phyloP scores from a whole-genome alignment of 345 rosid genomes.

The Aurinia saxatilis region DNA sequence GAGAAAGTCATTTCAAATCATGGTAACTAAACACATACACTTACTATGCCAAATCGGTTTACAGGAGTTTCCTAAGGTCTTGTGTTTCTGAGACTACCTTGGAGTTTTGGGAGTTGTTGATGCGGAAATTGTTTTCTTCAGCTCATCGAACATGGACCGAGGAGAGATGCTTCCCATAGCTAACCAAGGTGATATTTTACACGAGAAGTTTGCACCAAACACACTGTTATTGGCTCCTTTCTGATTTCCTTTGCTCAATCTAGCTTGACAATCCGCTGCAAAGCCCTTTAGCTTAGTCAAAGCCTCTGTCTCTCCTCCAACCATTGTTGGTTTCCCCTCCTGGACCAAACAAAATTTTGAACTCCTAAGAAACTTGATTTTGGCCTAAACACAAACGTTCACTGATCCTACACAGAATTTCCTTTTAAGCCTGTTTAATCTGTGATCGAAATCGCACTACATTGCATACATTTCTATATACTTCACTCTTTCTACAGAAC shows the following conservation, averaged over 20 bases:
- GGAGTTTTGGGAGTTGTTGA: constrained; percentile 9
- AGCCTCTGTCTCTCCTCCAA: constrained; percentile 97
- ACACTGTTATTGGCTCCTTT: constrained; percentile 52
- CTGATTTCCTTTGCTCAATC: constrained; percentile 50
- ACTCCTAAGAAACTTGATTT: neutral
- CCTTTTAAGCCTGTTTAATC: neutral
- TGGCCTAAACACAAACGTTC: neutral
- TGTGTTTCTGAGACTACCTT: constrained; percentile 16
- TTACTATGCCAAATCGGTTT: neutral
- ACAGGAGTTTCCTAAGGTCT: neutral
- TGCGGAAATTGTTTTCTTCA: constrained; percentile 54
- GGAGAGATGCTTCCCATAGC: constrained; percentile 89
- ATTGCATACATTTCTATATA: neutral
- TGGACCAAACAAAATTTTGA: constrained; percentile 17
- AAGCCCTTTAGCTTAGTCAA: constrained; percentile 65
- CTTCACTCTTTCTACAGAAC: neutral
- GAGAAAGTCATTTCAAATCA: constrained; percentile 3
- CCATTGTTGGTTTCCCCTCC: constrained; percentile 76
- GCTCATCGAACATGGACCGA: constrained; percentile 83
- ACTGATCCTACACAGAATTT: neutral
- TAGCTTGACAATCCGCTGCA: constrained; percentile 77
- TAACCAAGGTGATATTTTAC: constrained; percentile 97
- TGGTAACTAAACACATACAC: constrained; percentile 6
- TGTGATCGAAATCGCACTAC: neutral
- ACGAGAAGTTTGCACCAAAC: constrained; percentile 88